These are phyloP conservation scores for Russula olivacea DNA, from an alignment of 768 basidiomycete genomes.

Conservation along the genomic window DNA sequence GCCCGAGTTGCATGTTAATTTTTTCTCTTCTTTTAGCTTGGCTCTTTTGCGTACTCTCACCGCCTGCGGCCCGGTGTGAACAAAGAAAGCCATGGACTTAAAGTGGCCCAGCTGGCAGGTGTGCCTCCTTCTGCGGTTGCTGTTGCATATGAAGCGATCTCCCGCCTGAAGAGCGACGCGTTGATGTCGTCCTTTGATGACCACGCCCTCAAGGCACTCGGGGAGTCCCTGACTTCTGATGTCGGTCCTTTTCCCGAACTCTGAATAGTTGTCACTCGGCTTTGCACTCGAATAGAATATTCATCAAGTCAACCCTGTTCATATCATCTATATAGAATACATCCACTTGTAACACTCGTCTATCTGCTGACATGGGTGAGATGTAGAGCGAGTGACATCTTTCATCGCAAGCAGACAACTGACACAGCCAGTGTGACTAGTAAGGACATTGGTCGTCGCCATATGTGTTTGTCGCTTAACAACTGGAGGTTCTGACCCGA, in stretches of 20 bases:
- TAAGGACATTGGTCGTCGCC: too few relatives aligned
- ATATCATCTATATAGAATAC: neutral
- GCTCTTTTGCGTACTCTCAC: conserved; percentile 80
- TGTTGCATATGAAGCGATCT: conserved; percentile 54
- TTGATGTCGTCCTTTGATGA: conserved; percentile 2
- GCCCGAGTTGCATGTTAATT: neutral
- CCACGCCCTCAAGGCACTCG: conserved; percentile 14
- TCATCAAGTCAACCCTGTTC: neutral
- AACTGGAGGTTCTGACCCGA: too few relatives aligned
- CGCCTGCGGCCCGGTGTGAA: conserved; percentile 78
- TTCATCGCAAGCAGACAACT: too few relatives aligned
- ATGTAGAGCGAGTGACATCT: too few relatives aligned
- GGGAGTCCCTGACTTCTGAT: conserved; percentile 19
- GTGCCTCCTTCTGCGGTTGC: conserved; percentile 60
- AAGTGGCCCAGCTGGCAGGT: conserved; percentile 83
- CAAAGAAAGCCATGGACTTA: conserved; percentile 83
- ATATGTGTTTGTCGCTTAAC: too few relatives aligned
- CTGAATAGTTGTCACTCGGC: neutral
- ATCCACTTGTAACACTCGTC: neutral
- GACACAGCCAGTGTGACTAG: too few relatives aligned
- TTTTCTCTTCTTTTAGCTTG: conserved; percentile 43
- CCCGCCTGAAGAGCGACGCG: conserved; percentile 32
- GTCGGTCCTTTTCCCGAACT: neutral
- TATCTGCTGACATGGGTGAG: neutral
- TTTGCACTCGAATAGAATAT: neutral